These are phyloP conservation scores for Castanospermum australe DNA, from an alignment of 306 rosid genomes.

Conservation along the genomic window DNA sequence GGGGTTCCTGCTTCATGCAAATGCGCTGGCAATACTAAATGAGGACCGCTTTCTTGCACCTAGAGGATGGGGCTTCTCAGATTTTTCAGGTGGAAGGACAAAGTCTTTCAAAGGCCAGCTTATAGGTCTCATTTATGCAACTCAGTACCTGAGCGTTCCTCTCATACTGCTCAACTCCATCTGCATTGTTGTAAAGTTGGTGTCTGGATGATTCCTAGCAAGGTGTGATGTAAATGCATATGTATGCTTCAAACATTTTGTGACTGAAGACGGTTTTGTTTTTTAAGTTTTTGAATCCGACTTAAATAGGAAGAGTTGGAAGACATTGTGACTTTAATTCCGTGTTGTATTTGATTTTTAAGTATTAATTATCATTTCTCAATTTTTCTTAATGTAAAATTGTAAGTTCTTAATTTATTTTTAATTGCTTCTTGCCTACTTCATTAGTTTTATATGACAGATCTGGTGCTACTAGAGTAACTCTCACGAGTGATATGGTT, in stretches of 20 bases:
- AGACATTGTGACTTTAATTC: not conserved
- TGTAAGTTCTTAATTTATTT: not conserved
- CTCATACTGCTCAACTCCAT: slow-evolving; percentile 66
- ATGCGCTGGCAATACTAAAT: slow-evolving; percentile 66
- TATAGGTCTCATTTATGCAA: slow-evolving; percentile 79
- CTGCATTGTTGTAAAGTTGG: slow-evolving; percentile 65
- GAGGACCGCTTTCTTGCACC: slow-evolving; percentile 74
- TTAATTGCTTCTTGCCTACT: not conserved
- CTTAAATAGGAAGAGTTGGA: not conserved
- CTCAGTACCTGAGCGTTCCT: slow-evolving; percentile 74
- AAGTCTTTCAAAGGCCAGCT: slow-evolving; percentile 75
- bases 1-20: slow-evolving; percentile 71
- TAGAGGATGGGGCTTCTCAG: slow-evolving; percentile 65
- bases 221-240: slow-evolving; percentile 16
- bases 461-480: not conserved
- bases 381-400: not conserved
- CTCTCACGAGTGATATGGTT: not conserved
- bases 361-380: not conserved
- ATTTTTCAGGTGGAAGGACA: slow-evolving; percentile 55
- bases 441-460: not conserved
- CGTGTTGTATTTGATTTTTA: slow-evolving; percentile 1
- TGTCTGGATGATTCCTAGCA: slow-evolving; percentile 53
- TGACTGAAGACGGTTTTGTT: too few species aligned
- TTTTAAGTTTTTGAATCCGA: too few species aligned
- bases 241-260: not conserved